These are phyloP conservation scores for Talaromyces verruculosus DNA, from an alignment of 2,329 filamentous ascomycete species.

Conservation along the genomic window DNA sequence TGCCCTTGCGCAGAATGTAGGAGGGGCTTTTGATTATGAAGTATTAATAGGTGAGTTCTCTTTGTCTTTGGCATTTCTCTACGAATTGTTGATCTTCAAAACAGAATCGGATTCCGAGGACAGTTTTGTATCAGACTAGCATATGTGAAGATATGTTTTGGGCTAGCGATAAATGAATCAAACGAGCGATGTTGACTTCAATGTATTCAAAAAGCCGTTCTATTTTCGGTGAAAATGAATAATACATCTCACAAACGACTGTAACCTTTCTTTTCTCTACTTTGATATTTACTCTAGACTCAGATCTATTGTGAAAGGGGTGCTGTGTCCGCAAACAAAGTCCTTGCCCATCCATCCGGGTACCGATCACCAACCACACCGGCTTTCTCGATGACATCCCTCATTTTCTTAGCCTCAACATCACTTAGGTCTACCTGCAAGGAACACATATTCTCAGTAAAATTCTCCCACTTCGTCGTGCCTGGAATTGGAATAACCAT, in stretches of 20 bases:
- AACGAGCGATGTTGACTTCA: neutral
- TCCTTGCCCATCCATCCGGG: neutral
- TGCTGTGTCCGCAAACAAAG: slow-evolving; percentile 5
- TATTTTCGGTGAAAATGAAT: neutral
- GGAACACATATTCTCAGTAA: neutral
- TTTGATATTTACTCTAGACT: neutral
- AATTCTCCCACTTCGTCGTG: slow-evolving; percentile 3
- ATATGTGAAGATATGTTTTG: neutral
- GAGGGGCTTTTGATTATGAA: slow-evolving; percentile 31
- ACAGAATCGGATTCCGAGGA: slow-evolving; percentile 15
- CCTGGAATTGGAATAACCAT: neutral
- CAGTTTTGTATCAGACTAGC: slow-evolving; percentile 7
- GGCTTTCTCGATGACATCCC: neutral
- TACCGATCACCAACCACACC: slow-evolving; percentile 9
- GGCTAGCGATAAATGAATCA: neutral
- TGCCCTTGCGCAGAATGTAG: slow-evolving; percentile 24
- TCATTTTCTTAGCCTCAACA: neutral
- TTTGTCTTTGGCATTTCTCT: neutral
- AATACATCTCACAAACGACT: neutral
- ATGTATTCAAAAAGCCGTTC: neutral
- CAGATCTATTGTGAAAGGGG: neutral
- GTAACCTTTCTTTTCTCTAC: neutral
- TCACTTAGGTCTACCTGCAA: neutral
- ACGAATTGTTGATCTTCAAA: neutral
- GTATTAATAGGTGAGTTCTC: neutral